phyloP scores from a whole-genome alignment of 108 stramenopile genomes.

The Nitzschia sp. region DNA sequence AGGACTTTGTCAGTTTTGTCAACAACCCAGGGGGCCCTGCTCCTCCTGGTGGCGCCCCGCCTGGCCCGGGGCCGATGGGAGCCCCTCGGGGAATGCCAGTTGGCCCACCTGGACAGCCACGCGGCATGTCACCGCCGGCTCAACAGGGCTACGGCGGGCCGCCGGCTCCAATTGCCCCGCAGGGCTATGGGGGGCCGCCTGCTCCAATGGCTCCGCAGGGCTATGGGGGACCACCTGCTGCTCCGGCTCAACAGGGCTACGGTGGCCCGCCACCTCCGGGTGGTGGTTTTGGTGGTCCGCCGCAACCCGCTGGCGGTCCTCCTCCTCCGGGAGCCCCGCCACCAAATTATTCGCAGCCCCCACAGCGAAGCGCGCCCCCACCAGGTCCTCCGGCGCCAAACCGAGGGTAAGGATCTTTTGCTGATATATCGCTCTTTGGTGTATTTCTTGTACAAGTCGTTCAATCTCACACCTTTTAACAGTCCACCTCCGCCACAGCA shows the following conservation, averaged over 20 bases:
- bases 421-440: neutral
- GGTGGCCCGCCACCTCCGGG: constrained; percentile 23
- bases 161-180: constrained; percentile 14
- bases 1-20: constrained; percentile 86
- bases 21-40: constrained; percentile 36
- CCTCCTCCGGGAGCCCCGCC: constrained; percentile 40
- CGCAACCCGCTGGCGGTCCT: constrained; percentile 30
- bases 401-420: neutral
- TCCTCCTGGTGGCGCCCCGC: constrained; percentile 32
- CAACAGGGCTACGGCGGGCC: constrained; percentile 27
- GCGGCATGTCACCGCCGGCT: constrained; percentile 20
- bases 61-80: constrained; percentile 21
- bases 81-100: constrained; percentile 39
- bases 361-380: neutral
- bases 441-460: neutral
- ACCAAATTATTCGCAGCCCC: constrained; percentile 11
- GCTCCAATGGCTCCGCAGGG: constrained; percentile 11
- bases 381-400: constrained; percentile 8
- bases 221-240: constrained; percentile 31
- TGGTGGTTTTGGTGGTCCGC: constrained; percentile 20
- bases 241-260: constrained; percentile 7
- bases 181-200: constrained; percentile 28
- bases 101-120: constrained; percentile 35
- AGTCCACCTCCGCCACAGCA: constrained; percentile 15
- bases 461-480: neutral